phyloP scores from a whole-genome alignment of 2,329 filamentous ascomycete species.

The Claviceps humidiphila region DNA sequence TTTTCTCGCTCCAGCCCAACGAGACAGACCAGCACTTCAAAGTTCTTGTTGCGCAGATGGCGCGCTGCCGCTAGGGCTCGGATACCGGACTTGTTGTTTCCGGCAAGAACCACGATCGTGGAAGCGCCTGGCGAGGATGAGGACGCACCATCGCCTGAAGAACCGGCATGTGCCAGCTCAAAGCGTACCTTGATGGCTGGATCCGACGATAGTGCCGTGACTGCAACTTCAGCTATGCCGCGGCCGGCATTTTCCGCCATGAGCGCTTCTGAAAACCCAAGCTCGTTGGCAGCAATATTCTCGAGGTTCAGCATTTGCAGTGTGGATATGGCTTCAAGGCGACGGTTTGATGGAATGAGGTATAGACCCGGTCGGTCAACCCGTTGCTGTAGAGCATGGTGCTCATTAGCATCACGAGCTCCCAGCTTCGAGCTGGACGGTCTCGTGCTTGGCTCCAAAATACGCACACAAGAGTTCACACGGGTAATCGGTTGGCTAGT shows the following conservation, averaged over 20 bases:
- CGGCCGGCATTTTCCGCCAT: slow-evolving; percentile 86
- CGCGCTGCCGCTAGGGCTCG: slow-evolving; percentile 75
- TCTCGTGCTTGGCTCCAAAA: slow-evolving; percentile 16
- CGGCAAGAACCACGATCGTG: slow-evolving; percentile 64
- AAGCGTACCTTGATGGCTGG: slow-evolving; percentile 44
- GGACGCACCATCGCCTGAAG: slow-evolving; percentile 15
- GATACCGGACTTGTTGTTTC: slow-evolving; percentile 85
- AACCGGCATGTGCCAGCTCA: slow-evolving; percentile 27
- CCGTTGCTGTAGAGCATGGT: slow-evolving; percentile 21
- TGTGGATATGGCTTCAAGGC: slow-evolving; percentile 51
- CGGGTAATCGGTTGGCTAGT: slow-evolving; percentile 30
- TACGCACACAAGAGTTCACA: slow-evolving; percentile 33
- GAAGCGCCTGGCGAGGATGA: slow-evolving; percentile 14
- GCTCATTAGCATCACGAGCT: slow-evolving; percentile 17
- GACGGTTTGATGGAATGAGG: slow-evolving; percentile 39
- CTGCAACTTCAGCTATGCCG: slow-evolving; percentile 72
- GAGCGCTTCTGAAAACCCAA: slow-evolving; percentile 77
- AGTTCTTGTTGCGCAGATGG: slow-evolving; percentile 71
- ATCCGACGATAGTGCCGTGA: slow-evolving; percentile 51
- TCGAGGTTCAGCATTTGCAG: slow-evolving; percentile 87
- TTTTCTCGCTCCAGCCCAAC: slow-evolving; percentile 73
- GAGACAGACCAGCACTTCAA: slow-evolving; percentile 70
- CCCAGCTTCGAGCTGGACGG: slow-evolving; percentile 18
- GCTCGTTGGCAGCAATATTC: slow-evolving; percentile 76
- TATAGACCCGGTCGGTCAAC: slow-evolving; percentile 35